Conservation (phyloP, 331 rosid species). For the Saraca asoca region DNA sequence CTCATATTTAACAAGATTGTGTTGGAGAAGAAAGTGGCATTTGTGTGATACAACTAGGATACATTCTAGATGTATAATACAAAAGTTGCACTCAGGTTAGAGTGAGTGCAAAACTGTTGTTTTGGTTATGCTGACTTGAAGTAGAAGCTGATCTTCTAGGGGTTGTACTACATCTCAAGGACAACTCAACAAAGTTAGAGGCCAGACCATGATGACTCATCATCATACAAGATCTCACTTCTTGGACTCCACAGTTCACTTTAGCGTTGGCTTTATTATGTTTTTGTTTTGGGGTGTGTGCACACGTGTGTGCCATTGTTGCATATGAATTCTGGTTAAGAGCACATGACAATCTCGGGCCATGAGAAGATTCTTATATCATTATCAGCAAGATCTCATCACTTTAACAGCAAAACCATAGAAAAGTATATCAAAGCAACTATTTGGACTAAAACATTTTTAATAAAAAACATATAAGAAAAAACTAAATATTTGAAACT, state of each 20-base stretch:
- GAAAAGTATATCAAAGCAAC: slow-evolving; percentile 1
- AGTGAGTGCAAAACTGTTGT: slow-evolving; percentile 1
- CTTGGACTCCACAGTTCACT: background rate
- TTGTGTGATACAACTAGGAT: slow-evolving; percentile 14
- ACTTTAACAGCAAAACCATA: background rate
- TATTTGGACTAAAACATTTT: background rate
- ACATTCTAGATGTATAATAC: slow-evolving; percentile 11
- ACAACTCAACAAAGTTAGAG: background rate
- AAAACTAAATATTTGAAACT: background rate
- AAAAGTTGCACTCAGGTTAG: background rate
- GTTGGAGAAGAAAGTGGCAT: slow-evolving; percentile 23
- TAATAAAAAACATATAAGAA: background rate
- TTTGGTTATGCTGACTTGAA: slow-evolving; percentile 4
- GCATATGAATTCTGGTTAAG: background rate
- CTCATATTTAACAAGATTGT: slow-evolving; percentile 14
- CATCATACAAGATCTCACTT: background rate
- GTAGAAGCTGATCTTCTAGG: slow-evolving; percentile 16
- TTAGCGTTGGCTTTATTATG: too few relatives aligned
- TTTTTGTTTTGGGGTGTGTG: too few relatives aligned
- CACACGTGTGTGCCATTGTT: background rate
- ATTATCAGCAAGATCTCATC: slow-evolving; percentile 15
- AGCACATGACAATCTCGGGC: background rate
- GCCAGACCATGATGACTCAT: background rate
- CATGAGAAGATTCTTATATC: slow-evolving; percentile 7
- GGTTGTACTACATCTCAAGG: background rate